Evolutionary conservation across 1,139 yeast genomes (phyloP), one percentile per base, ranked within the genome.

Genomic region (Pichiaceae sp.): DNA sequence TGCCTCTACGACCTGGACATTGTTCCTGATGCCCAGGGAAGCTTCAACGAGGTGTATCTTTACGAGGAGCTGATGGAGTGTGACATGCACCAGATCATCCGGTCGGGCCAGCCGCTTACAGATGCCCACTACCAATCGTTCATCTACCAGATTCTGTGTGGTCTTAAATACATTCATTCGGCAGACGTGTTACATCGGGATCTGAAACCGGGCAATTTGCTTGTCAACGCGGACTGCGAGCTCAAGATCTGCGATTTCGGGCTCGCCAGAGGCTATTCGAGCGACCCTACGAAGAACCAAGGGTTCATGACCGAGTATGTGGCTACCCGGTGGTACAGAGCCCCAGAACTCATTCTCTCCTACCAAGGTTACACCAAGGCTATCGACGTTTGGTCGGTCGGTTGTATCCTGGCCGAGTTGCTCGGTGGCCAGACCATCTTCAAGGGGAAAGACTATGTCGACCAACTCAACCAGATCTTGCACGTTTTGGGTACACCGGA

Each of bases 1-100:
- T 86, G 96, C 55, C 66, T 91, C 28, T 91, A 89, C 57, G 97
- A 91, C 59, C 71, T 89, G 63, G 98, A 91, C 60, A 84, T 91
- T 40, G 86, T 89, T 30, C 82, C 94, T 38, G 78, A 79, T 32
- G 45, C 63, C 39, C 65, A 71, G 11, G 79, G 79, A 4, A 77
- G 75, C 43, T 89, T 89, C 65, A 87, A 89, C 59, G 98, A 94
- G 53, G 73, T 91, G 12, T 91, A 91, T 49, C 66, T 91, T 6
- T 91, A 91, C 54, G 97, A 91, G 59, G 96, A 89, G 59, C 65
- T 87, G 47, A 87, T 91, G 96, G 98, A 91, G 59, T 91, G 97
- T 62, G 98, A 91, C 58, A 80, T 91, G 85, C 96, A 89, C 57
- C 97, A 91, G 58, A 91, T 91, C 53, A 91, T 91, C 42, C 70